Base-by-base conservation (phyloP, 148 eudicot species). In the Amaranthus cruentus region DNA sequence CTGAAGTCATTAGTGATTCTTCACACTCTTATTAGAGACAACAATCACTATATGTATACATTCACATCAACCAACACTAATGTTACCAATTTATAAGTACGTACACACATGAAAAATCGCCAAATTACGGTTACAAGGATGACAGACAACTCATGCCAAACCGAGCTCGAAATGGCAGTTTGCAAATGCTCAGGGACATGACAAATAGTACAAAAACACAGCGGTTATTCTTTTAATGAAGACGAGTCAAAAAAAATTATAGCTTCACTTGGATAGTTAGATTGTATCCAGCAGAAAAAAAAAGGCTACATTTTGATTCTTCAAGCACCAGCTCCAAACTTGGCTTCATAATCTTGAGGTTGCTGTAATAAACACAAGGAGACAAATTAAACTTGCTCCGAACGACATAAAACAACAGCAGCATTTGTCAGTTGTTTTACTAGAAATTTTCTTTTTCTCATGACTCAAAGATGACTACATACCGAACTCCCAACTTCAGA, bases 331-430 rank as follows among this genome's bases (percentile, higher is more conserved):
- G 83, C 90, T 74, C 70, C 82, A 77, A 90, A 92, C 86, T 87
- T 90, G 64, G 98, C 91, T 80, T 85, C 91, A 47, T 89, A 92
- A 71, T 86, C 98, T 59, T 86, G 87, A 8, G 93, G 89, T 83
- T 82, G 93, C 98, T 92, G 93, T 88, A 85, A 47, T 5, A 58
- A 70, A 18, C 48, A 28, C 73, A 72, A 28, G 38, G 59, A 46
- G 12, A 56, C 12, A 3, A 55, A 38, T n/a, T 46, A 7, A 60
- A 13, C 6, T 4, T 62, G 9, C 46, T 4, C 28, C 38, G 65
- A 43, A 54, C 63, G 63, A 71, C 57, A 28, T 28, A 28, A 28
- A 28, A 28, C 38, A 28, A 28, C 38, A 28, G 38, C 38, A 28
- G 38, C 38, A 28, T 28, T 28, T 28, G 38, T 28, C 38, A 28